Percentiles rank a stretch among this genome's conserved stretches.
Evolutionary conservation across 306 rosid species (phyloP).

Genomic region (Clitoria ternatea): DNA sequence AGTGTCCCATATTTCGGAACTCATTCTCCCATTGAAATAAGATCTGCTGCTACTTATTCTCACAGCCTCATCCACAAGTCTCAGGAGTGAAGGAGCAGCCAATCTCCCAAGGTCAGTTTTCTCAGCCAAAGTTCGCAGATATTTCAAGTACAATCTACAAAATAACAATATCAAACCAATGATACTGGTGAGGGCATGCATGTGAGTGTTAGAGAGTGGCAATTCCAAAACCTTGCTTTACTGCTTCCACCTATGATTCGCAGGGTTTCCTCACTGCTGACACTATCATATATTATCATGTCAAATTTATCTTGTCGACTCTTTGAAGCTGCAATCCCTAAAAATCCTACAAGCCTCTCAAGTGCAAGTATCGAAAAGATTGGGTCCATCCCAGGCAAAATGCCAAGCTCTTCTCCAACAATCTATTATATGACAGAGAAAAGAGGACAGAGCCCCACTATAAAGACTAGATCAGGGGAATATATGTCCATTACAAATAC

Average conservation of each 20-base stretch:
- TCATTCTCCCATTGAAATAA: slow-evolving; percentile 47
- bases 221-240: slow-evolving; percentile 69
- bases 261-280: slow-evolving; percentile 74
- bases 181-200: neutral
- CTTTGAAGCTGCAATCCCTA: slow-evolving; percentile 37
- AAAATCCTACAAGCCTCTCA: slow-evolving; percentile 63
- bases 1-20: slow-evolving; percentile 78
- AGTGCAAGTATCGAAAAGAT: slow-evolving; percentile 56
- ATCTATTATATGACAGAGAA: slow-evolving; percentile 44
- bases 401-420: slow-evolving; percentile 95
- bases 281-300: slow-evolving; percentile 75
- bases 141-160: slow-evolving; percentile 75
- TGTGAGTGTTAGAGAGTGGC: slow-evolving; percentile 1
- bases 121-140: slow-evolving; percentile 68
- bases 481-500: slow-evolving; percentile 10
- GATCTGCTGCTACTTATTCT: slow-evolving; percentile 45
- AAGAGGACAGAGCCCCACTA: neutral
- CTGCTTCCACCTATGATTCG: slow-evolving; percentile 71
- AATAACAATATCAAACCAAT: slow-evolving; percentile 18
- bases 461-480: neutral
- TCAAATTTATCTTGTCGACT: slow-evolving; percentile 58
- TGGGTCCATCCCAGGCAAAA: slow-evolving; percentile 92
- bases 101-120: slow-evolving; percentile 95
- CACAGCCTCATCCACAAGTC: slow-evolving; percentile 90
- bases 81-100: slow-evolving; percentile 79